Base-by-base conservation (phyloP, 2,329 filamentous ascomycete genomes). In the Rutstroemia sydowiana region DNA sequence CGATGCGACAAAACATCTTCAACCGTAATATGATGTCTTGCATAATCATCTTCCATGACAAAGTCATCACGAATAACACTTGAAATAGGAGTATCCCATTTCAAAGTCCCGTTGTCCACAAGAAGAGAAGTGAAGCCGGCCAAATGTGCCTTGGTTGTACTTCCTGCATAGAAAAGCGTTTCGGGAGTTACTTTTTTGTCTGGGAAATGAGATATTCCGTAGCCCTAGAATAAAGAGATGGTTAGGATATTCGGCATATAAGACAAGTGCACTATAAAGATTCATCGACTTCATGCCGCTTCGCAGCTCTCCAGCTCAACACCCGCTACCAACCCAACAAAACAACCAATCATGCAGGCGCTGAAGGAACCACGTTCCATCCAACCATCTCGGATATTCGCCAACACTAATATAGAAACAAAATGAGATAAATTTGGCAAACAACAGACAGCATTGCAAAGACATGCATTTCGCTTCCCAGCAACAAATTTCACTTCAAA, bases 81-180 rank as follows among this genome's bases (percentile, higher is more conserved):
- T 1, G 69, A 69, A 30, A 81, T 70, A 2, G 70, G 69, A 1
- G 75, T 74, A 3, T 67, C 62, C 74, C 76, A 81, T 32, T 71
- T 67, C 2, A 73, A 66, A 63, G 51, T 63, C 67, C 71, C 67
- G 7, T 74, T 68, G n/a, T 71, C 70, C 5, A 79, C 66, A 7
- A 81, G 70, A 2, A 78, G 61, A 1, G 74, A 70, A 2, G 83
- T 62, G 0, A 70, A 68, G 1, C 76, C 76, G 1, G 74, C 71
- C 0, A 73, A 75, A 43, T 78, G 72, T 2, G 76, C 74, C 61
- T 83, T 83, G 18, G 76, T 79, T 1, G 73, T 79, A 39, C 76
- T 80, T 2, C 72, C 80, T 2, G 69, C 70, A 53, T 75, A 77
- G 66, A 76, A 82, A 2, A 82, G 67, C 0, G 77, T 81, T 28